Conservation (phyloP, 2,329 filamentous ascomycete species). For the Alternaria triticimaculans region DNA sequence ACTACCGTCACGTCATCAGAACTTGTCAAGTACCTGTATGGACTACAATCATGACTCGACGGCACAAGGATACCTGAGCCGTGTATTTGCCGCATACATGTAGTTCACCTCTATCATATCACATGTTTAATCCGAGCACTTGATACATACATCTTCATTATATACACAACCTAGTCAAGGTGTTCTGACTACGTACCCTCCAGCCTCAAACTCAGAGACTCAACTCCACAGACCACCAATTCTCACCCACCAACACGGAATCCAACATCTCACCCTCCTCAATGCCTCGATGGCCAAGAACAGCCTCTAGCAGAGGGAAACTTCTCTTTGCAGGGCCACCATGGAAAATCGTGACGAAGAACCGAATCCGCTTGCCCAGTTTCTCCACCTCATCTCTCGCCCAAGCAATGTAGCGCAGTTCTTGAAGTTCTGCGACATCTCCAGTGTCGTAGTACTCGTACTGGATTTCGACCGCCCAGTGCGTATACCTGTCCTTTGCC, state of each 20-base stretch:
- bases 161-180: not conserved
- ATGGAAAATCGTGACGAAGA: not conserved
- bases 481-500: not conserved
- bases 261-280: not conserved
- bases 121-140: not conserved
- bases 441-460: not conserved
- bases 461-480: not conserved
- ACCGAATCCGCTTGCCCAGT: not conserved
- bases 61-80: not conserved
- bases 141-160: not conserved
- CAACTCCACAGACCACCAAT: not conserved
- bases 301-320: not conserved
- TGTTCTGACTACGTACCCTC: not conserved
- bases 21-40: not conserved
- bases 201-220: not conserved
- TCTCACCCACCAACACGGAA: not conserved
- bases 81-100: not conserved
- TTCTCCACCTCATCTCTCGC: not conserved
- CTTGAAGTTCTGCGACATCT: not conserved
- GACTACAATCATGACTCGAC: not conserved
- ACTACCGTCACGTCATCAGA: not conserved
- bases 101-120: not conserved
- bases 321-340: not conserved
- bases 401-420: not conserved
- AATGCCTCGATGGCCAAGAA: not conserved